A percentile compares a stretch with the other conserved stretches of the same genome.
Conservation (phyloP, 306 rosid species). For the Fragaria iinumae region DNA sequence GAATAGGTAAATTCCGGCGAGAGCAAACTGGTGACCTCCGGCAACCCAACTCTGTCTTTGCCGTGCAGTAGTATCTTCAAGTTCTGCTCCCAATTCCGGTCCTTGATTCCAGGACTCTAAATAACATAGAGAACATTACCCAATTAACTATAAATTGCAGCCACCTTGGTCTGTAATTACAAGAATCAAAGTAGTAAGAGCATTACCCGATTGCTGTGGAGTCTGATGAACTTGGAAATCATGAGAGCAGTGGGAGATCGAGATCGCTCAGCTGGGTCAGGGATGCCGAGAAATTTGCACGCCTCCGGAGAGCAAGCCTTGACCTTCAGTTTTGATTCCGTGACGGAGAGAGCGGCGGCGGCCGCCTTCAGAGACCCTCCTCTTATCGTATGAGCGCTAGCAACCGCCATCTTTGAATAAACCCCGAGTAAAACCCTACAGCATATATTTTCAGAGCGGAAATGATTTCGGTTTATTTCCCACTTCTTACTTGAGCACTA, state of each 20-base stretch:
- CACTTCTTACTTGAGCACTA: not conserved
- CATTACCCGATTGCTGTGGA: constrained; percentile 44
- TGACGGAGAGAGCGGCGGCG: not conserved
- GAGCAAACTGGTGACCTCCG: constrained; percentile 51
- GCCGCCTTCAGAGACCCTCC: constrained; percentile 12
- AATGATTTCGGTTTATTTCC: not conserved
- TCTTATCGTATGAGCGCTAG: not conserved
- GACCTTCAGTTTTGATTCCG: constrained; percentile 15
- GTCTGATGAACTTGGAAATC: constrained; percentile 57
- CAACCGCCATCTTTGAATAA: constrained; percentile 7
- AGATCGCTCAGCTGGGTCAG: constrained; percentile 30
- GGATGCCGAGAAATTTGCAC: constrained; percentile 50
- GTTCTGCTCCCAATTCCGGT: constrained; percentile 61
- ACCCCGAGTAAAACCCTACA: not conserved
- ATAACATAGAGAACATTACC: constrained; percentile 10
- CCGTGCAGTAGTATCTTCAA: constrained; percentile 50
- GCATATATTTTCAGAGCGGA: not conserved
- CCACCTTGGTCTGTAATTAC: not conserved
- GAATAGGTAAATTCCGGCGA: constrained; percentile 54
- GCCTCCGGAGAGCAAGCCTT: constrained; percentile 32
- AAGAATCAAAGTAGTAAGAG: not conserved
- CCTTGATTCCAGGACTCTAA: constrained; percentile 63
- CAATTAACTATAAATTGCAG: not conserved
- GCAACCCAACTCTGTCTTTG: constrained; percentile 44
- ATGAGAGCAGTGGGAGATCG: constrained; percentile 41